A percentile compares a stretch with the other conserved stretches of the same genome.
Conservation (phyloP, 768 basidiomycete genomes). For the Rhizopogon salebrosus region DNA sequence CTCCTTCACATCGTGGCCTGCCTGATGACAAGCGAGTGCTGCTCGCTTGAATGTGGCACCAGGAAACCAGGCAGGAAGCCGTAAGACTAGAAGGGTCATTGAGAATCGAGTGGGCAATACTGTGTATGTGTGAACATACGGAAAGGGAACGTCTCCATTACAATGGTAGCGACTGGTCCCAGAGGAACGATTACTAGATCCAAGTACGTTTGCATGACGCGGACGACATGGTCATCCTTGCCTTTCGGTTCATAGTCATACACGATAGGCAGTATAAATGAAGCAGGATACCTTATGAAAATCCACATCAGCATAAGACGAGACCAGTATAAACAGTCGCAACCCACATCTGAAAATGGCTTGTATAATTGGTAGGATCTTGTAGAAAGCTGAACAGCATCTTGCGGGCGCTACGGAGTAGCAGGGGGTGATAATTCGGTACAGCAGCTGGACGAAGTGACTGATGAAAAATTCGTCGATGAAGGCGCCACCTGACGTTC, state of each 20-base stretch:
- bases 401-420: slow-evolving; percentile 25
- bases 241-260: slow-evolving; percentile 19
- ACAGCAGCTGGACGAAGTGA: slow-evolving; percentile 24
- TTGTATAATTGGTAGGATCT: slow-evolving; percentile 19
- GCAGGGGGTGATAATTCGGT: slow-evolving; percentile 26
- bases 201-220: slow-evolving; percentile 13
- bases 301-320: not conserved
- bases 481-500: slow-evolving; percentile 28
- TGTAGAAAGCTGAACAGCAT: slow-evolving; percentile 28
- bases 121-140: slow-evolving; percentile 9
- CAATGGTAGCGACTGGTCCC: slow-evolving; percentile 15
- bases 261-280: slow-evolving; percentile 22
- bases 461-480: slow-evolving; percentile 30
- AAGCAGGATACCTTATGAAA: slow-evolving; percentile 19
- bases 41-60: slow-evolving; percentile 3
- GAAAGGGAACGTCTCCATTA: slow-evolving; percentile 21
- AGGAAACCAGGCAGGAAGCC: slow-evolving; percentile 22
- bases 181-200: slow-evolving; percentile 12
- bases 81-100: slow-evolving; percentile 12
- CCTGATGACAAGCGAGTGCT: not conserved
- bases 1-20: slow-evolving; percentile 19
- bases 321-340: not conserved
- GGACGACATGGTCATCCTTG: slow-evolving; percentile 17
- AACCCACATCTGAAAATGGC: slow-evolving; percentile 23
- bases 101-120: not conserved